Conservation (phyloP, 2,329 filamentous ascomycete species). For the Botrytis byssoidea region DNA sequence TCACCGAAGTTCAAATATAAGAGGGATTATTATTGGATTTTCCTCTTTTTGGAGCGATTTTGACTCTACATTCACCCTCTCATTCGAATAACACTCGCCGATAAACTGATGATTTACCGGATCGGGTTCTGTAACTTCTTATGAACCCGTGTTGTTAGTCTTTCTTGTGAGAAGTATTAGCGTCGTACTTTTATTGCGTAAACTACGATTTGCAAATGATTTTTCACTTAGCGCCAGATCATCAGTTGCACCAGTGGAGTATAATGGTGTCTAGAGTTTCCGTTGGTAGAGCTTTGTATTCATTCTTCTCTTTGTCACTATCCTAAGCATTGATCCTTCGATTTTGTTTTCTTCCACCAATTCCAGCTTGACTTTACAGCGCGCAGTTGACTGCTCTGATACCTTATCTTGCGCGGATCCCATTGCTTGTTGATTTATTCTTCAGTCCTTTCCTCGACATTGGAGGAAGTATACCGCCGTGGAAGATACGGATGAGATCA, state of each 20-base stretch:
- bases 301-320: background rate
- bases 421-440: background rate
- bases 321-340: background rate
- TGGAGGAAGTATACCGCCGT: slow-evolving; percentile 26
- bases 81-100: background rate
- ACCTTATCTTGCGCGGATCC: background rate
- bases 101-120: background rate
- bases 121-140: background rate
- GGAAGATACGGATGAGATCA: slow-evolving; percentile 23
- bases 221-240: background rate
- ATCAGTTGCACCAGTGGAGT: background rate
- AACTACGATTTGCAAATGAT: background rate
- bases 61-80: background rate
- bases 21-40: background rate
- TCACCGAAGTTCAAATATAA: background rate
- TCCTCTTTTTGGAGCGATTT: background rate
- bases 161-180: background rate
- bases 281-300: background rate
- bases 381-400: too few relatives aligned
- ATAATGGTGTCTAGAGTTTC: background rate
- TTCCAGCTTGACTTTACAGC: background rate
- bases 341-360: background rate
- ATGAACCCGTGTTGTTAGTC: background rate
- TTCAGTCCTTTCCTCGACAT: slow-evolving; percentile 4
- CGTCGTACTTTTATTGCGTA: background rate